Base-by-base conservation (phyloP, 352 stramenopile species). In the Nannochloropsis limnetica region DNA sequence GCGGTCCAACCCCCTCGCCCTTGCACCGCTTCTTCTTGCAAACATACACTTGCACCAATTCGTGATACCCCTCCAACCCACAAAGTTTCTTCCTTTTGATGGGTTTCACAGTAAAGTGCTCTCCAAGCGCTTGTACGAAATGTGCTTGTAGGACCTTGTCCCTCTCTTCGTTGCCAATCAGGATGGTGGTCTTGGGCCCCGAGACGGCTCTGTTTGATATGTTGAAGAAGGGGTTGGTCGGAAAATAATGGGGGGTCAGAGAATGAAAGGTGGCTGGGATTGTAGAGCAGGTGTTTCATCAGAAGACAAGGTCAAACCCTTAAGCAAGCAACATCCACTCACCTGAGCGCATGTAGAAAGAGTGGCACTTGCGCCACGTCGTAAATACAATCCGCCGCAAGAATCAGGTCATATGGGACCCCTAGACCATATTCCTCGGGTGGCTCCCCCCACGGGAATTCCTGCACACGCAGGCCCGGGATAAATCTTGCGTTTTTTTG, bases 331-430 rank as follows among this genome's bases (percentile, higher is more conserved):
- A 11, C 32, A 44, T 9, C 9, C 32, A 44, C 32, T 44, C 23
- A 69, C 54, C 54, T 69, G 54, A 69, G 54, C 8, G 54, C 20
- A 23, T 69, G 54, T 20, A 69, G 54, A 15, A 69, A 69, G 23
- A 15, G 54, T 69, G 20, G 0, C 23, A 69, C 54, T 22, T 69
- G 54, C 20, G 54, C 54, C 20, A 69, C 23, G 54, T 69, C 54
- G 20, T 69, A 69, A 69, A 69, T 69, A 22, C 54, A 69, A 69
- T 69, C 54, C 20, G 54, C 54, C 23, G 20, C 54, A 8, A 69
- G 17, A 69, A 69, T 22, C 23, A 69, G 17, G 17, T 69, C 54
- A 28, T 69, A 69, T 1, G 54, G 54, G 20, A 15, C 20, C 9
- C 23, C 5, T 28, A 69, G 20, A 15, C 20, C 54, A 69, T 28